phyloP scores from a whole-genome alignment of 805 yeast species.

The Naumovozyma castellii region DNA sequence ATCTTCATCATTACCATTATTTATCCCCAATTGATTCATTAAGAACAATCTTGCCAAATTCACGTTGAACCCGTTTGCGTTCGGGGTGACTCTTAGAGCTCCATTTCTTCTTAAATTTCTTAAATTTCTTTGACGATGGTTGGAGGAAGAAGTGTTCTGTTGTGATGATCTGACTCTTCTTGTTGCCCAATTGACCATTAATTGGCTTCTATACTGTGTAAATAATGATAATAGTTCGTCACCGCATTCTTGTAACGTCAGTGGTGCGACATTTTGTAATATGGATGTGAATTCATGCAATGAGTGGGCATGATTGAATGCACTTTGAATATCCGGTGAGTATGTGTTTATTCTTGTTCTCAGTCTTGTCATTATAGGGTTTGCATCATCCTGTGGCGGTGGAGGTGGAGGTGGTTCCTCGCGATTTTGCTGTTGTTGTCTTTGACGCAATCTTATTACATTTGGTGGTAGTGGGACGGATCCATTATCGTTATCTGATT shows the following conservation, averaged over 20 bases:
- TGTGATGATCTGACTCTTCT: conserved; percentile 6
- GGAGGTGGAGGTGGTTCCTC: too few relatives aligned
- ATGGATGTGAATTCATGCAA: conserved; percentile 18
- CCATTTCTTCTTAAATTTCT: too few relatives aligned
- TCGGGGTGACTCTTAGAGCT: conserved; percentile 1
- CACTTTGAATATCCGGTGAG: conserved; percentile 17
- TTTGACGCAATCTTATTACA: conserved; percentile 6
- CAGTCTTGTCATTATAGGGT: conserved; percentile 10
- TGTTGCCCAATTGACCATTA: conserved; percentile 13
- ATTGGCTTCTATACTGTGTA: conserved; percentile 13
- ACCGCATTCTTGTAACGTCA: conserved; percentile 14
- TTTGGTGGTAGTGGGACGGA: conserved; percentile 4
- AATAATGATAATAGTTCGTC: conserved; percentile 14
- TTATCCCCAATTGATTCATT: background rate
- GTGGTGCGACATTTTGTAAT: conserved; percentile 15
- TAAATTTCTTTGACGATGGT: too few relatives aligned
- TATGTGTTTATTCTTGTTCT: conserved; percentile 11
- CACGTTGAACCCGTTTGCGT: too few relatives aligned
- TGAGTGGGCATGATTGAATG: conserved; percentile 19
- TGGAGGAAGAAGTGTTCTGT: too few relatives aligned
- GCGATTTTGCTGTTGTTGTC: conserved; percentile 6
- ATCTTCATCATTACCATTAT: conserved; percentile 3
- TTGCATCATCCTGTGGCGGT: background rate
- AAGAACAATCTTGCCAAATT: background rate
- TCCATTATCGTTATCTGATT: conserved; percentile 4